phyloP scores from a whole-genome alignment of 164 flowering plant species.

The Tetracentron sinense region DNA sequence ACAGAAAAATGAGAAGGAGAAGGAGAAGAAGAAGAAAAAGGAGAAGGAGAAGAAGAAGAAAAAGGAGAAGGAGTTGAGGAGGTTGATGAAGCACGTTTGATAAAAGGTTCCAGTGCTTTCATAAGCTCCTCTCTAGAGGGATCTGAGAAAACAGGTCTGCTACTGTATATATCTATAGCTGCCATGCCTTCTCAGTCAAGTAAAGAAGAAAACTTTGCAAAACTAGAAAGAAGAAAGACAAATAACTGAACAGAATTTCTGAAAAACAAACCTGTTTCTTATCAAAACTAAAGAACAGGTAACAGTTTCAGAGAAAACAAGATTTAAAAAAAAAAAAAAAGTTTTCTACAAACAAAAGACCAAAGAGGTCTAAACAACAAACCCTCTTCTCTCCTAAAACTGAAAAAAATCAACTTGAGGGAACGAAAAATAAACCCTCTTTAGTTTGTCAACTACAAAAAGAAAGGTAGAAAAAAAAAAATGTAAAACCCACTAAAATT shows the following conservation, averaged over 20 bases:
- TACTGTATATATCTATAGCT: slow-evolving; percentile 50
- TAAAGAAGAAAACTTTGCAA: not conserved
- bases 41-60: slow-evolving; percentile 11
- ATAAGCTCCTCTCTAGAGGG: slow-evolving; percentile 65
- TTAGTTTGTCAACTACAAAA: slow-evolving; percentile 24
- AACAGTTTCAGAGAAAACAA: not conserved
- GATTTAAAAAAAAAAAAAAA: not conserved
- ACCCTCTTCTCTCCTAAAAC: not conserved
- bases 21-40: slow-evolving; percentile 19
- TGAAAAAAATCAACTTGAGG: slow-evolving; percentile 32
- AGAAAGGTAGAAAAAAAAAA: no score
- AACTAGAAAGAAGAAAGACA: slow-evolving; percentile 7
- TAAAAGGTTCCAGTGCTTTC: slow-evolving; percentile 95
- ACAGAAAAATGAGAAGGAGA: slow-evolving; percentile 11
- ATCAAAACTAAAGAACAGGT: slow-evolving; percentile 27
- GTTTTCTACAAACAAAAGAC: slow-evolving; percentile 20
- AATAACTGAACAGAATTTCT: not conserved
- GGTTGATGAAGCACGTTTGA: slow-evolving; percentile 56
- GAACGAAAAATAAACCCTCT: slow-evolving; percentile 61
- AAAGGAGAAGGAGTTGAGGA: slow-evolving; percentile 7
- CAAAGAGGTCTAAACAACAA: slow-evolving; percentile 18
- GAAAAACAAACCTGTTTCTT: slow-evolving; percentile 5
- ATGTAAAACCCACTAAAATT: not conserved
- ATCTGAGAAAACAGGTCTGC: slow-evolving; percentile 24
- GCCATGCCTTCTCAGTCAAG: slow-evolving; percentile 38